Conservation (phyloP, 495 filamentous ascomycete species). For the Letharia columbiana region DNA sequence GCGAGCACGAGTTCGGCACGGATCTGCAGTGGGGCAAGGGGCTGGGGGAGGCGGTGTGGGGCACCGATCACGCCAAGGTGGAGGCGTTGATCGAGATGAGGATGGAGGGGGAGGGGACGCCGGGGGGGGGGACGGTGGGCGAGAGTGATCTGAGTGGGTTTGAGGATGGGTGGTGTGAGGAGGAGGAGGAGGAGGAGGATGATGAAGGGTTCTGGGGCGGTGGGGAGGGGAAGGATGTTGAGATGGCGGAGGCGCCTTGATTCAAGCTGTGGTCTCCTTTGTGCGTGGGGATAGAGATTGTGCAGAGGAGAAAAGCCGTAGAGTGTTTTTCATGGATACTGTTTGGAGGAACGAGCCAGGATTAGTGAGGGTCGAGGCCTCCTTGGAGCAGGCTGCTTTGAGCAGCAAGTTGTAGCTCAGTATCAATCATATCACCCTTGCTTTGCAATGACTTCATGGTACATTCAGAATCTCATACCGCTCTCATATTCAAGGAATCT, state of each 20-base stretch:
- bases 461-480: not conserved
- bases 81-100: not conserved
- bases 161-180: not conserved
- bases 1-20: slow-evolving; percentile 1
- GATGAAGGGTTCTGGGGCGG: not conserved
- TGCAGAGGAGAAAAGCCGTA: not conserved
- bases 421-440: not conserved
- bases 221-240: not conserved
- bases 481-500: not conserved
- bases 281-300: not conserved
- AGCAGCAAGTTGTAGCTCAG: not conserved
- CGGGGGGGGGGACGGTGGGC: slow-evolving; percentile 1
- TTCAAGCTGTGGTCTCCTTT: not conserved
- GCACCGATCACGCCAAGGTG: not conserved
- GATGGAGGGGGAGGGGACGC: not conserved
- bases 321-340: not conserved
- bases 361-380: not conserved
- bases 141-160: not conserved
- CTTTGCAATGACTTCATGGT: not conserved
- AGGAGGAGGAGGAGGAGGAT: not conserved
- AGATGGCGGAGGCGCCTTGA: not conserved
- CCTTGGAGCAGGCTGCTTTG: not conserved
- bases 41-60: not conserved
- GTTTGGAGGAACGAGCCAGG: not conserved
- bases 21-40: not conserved